Evolutionary conservation across 73 alveolate genomes (phyloP), one percentile per base, ranked within the genome.

Genomic region (Uronychia binucleata): DNA sequence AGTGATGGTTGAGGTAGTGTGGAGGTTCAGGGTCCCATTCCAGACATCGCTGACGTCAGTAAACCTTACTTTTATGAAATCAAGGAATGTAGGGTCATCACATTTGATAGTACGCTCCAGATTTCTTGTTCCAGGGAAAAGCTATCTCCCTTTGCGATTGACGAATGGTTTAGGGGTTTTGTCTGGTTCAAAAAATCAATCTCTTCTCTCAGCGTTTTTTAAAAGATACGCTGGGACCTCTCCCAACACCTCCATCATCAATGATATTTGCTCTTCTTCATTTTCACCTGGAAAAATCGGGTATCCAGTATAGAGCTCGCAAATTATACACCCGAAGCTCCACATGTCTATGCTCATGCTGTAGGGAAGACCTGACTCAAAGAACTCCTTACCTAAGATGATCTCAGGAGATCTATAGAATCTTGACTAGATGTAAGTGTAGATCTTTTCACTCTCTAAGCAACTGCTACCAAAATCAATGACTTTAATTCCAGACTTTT

Each of bases 341-440:
- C 98, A 95, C 90, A 95, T 95, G 78, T 95, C 98, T 0, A 93
- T 95, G 26, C 93, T 89, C 11, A 92, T 85, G 46, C 94, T 91
- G 78, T 95, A 95, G 76, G 94, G 88, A 34, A 95, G 90, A 80
- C 76, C 89, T 46, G 19, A 46, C n/a, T 19, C 19, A 46, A 11
- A 46, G 19, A 46, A 88, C 74, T 93, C 97, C 76, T 82, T 88
- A 0, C 98, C 98, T 75, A 95, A 85, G 28, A 95, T 93, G n/a
- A 95, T 91, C 83, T 95, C 98, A 30, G 98, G 98, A 31, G 97
- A 96, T 30, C 98, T 59, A 86, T 95, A 95, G 81, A 93, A 82
- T 79, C 85, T 88, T 67, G 78, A 79, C 79, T 34, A 85, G 67
- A 83, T 88, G 88, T 35, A 82, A 25, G 85, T 84, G 79, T 84